Percentiles rank a stretch among this genome's conserved stretches.
Evolutionary conservation across 2,329 filamentous ascomycete species (phyloP).

Genomic region (Microdochium bolleyi): DNA sequence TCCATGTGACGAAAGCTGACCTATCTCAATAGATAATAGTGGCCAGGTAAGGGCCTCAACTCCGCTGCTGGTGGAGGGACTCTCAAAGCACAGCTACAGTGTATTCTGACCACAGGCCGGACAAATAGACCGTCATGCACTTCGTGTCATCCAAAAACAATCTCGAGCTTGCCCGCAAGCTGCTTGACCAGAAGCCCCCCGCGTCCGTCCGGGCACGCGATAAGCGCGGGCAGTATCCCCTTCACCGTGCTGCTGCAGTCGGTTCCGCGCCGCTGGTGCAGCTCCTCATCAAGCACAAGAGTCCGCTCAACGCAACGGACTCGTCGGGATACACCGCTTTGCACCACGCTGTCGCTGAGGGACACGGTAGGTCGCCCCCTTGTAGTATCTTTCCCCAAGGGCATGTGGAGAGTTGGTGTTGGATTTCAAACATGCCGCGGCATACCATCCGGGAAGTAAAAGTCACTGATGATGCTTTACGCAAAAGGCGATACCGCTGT

Average conservation of each 20-base stretch:
- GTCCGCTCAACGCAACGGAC: conserved; percentile 79
- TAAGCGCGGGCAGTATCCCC: conserved; percentile 76
- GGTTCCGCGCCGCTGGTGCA: conserved; percentile 84
- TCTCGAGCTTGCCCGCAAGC: conserved; percentile 67
- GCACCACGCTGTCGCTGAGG: conserved; percentile 78
- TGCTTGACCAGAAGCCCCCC: conserved; percentile 61
- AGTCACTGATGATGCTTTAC: background rate
- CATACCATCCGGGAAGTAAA: background rate
- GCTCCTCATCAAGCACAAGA: conserved; percentile 66
- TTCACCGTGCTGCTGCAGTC: conserved; percentile 86
- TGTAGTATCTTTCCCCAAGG: too few relatives aligned
- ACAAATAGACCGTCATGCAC: conserved; percentile 69
- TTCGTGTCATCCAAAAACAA: conserved; percentile 89
- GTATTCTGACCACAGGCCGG: background rate
- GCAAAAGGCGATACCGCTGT: conserved; percentile 70
- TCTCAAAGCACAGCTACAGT: background rate
- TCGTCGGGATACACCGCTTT: conserved; percentile 77
- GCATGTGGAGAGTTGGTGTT: too few relatives aligned
- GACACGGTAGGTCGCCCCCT: conserved; percentile 57
- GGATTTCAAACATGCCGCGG: too few relatives aligned
- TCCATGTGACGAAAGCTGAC: background rate
- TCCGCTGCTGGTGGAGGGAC: conserved; percentile 4
- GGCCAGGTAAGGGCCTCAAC: conserved; percentile 43
- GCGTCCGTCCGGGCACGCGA: conserved; percentile 78
- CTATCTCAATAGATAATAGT: conserved; percentile 42